A percentile compares a stretch with the other conserved stretches of the same genome.
These are phyloP conservation scores for Globisporangium cylindrosporum DNA, from an alignment of 352 stramenopile genomes.

Conservation along the genomic window DNA sequence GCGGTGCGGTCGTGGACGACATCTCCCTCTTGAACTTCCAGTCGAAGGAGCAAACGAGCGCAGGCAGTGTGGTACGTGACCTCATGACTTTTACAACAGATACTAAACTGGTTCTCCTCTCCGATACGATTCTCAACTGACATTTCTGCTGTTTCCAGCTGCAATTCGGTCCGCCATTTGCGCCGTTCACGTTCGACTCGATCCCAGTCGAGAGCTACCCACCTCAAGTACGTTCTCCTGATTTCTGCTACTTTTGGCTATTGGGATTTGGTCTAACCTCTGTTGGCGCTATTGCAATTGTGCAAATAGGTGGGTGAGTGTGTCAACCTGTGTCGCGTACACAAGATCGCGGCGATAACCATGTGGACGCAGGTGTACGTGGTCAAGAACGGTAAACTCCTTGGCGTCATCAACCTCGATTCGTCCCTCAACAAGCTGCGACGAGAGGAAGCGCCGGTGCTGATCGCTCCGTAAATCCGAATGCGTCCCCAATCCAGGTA, in stretches of 20 bases:
- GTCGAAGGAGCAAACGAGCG: slow-evolving; percentile 41
- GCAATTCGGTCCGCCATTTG: slow-evolving; percentile 65
- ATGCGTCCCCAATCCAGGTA: too few relatives aligned
- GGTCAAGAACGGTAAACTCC: slow-evolving; percentile 60
- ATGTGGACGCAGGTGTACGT: slow-evolving; percentile 86
- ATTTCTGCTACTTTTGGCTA: not conserved
- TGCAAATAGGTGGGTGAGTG: slow-evolving; percentile 47
- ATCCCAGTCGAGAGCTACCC: slow-evolving; percentile 77
- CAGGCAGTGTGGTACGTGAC: slow-evolving; percentile 42
- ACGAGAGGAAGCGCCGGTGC: slow-evolving; percentile 45
- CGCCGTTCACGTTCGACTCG: slow-evolving; percentile 55
- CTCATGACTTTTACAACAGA: not conserved
- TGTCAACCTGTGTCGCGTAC: slow-evolving; percentile 67
- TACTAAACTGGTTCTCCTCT: not conserved
- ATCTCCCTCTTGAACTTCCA: slow-evolving; percentile 73
- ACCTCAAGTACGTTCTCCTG: slow-evolving; percentile 41
- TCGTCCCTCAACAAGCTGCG: slow-evolving; percentile 52
- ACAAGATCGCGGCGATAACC: slow-evolving; percentile 75
- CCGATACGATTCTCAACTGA: not conserved
- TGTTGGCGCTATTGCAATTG: not conserved
- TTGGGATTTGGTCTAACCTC: not conserved
- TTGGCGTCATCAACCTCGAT: slow-evolving; percentile 69
- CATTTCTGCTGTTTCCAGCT: slow-evolving; percentile 29
- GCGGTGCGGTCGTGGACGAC: slow-evolving; percentile 55
- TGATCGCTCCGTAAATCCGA: slow-evolving; percentile 25